phyloP scores from a whole-genome alignment of 768 basidiomycete genomes.

The Boletus vinaceobasis region DNA sequence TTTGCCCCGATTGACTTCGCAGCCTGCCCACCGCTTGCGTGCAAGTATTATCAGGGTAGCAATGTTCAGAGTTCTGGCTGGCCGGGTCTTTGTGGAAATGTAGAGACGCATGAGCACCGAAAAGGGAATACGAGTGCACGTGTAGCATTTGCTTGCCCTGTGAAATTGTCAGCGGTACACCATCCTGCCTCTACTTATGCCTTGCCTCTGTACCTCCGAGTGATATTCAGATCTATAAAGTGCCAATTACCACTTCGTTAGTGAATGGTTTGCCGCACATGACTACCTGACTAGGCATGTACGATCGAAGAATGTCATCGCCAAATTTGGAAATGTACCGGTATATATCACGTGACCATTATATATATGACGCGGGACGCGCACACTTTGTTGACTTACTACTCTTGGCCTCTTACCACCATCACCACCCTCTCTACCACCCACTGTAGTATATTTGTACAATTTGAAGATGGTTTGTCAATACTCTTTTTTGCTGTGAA shows the following conservation, averaged over 20 bases:
- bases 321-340: conserved; percentile 15
- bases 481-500: neutral
- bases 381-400: conserved; percentile 30
- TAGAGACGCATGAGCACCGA: too few relatives aligned
- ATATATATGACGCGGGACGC: conserved; percentile 34
- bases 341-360: conserved; percentile 27
- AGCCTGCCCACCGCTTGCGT: neutral
- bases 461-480: conserved; percentile 26
- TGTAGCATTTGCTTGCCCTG: too few relatives aligned
- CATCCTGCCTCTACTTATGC: conserved; percentile 91
- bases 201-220: conserved; percentile 82
- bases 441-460: conserved; percentile 17
- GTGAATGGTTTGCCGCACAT: too few relatives aligned
- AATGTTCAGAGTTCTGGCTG: too few relatives aligned
- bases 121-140: too few relatives aligned
- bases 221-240: conserved; percentile 81
- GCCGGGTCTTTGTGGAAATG: too few relatives aligned
- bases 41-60: too few relatives aligned
- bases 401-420: conserved; percentile 30
- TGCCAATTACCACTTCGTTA: conserved; percentile 74
- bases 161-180: neutral
- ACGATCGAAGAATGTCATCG: conserved; percentile 1
- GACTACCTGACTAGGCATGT: too few relatives aligned
- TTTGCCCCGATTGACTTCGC: too few relatives aligned
- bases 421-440: conserved; percentile 14